phyloP scores from a whole-genome alignment of 345 rosid species.

The Populus deltoides region DNA sequence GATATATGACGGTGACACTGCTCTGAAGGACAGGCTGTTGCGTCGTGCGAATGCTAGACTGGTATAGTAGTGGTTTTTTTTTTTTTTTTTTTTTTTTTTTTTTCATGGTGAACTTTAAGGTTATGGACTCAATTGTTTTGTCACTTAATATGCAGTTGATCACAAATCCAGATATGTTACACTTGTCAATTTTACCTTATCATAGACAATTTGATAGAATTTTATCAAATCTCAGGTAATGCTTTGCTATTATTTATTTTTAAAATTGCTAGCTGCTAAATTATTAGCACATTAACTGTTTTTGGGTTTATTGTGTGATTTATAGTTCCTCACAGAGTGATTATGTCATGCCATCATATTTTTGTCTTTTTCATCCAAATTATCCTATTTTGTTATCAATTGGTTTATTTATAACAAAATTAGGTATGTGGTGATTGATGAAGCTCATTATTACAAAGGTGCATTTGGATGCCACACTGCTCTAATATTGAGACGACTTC shows the following conservation, averaged over 20 bases:
- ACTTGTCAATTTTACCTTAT: slow-evolving; percentile 65
- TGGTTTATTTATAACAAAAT: background rate
- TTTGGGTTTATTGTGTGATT: background rate
- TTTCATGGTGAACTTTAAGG: slow-evolving; percentile 13
- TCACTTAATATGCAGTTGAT: slow-evolving; percentile 54
- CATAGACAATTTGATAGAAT: slow-evolving; percentile 50
- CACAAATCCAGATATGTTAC: slow-evolving; percentile 98
- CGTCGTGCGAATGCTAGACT: slow-evolving; percentile 71
- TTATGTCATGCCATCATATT: background rate
- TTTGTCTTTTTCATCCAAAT: background rate
- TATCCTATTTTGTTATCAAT: background rate
- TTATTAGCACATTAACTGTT: background rate
- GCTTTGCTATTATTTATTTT: background rate
- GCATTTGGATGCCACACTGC: slow-evolving; percentile 98
- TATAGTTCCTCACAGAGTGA: background rate
- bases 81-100: slow-evolving; percentile 7
- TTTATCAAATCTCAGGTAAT: slow-evolving; percentile 77
- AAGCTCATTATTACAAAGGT: slow-evolving; percentile 93
- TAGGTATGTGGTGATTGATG: slow-evolving; percentile 89
- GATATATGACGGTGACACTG: slow-evolving; percentile 93
- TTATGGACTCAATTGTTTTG: slow-evolving; percentile 17
- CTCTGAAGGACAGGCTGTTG: slow-evolving; percentile 58
- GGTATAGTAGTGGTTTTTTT: slow-evolving; percentile 44
- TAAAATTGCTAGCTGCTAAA: background rate
- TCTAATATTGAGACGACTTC: slow-evolving; percentile 87